phyloP scores from a whole-genome alignment of 108 stramenopile species.

The Cyclotella kingstonii region DNA sequence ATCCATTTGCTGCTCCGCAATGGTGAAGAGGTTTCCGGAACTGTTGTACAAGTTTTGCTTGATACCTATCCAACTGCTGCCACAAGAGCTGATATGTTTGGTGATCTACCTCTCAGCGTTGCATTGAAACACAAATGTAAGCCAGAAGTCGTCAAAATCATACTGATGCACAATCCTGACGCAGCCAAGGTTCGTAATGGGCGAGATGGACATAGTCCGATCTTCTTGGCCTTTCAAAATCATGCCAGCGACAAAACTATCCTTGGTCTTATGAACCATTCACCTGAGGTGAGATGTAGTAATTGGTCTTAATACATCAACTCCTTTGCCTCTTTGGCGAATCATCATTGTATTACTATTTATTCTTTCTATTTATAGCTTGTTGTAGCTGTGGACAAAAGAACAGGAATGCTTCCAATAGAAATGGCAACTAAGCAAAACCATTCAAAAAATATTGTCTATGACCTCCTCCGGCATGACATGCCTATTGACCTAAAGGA shows the following conservation, averaged over 20 bases:
- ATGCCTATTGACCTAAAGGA: slow-evolving; percentile 83
- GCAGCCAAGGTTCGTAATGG: slow-evolving; percentile 48
- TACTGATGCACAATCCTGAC: slow-evolving; percentile 43
- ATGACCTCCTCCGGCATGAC: slow-evolving; percentile 79
- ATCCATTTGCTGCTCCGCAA: slow-evolving; percentile 43
- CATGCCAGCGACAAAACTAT: slow-evolving; percentile 84
- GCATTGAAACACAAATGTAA: slow-evolving; percentile 43
- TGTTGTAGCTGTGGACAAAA: slow-evolving; percentile 72
- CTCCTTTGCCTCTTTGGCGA: background rate
- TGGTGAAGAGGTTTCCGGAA: slow-evolving; percentile 30
- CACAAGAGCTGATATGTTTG: slow-evolving; percentile 44
- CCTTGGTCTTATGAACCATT: slow-evolving; percentile 83
- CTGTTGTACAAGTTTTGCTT: slow-evolving; percentile 43
- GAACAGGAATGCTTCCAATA: slow-evolving; percentile 81
- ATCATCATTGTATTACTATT: background rate
- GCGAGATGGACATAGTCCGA: slow-evolving; percentile 72
- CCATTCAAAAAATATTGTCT: slow-evolving; percentile 84
- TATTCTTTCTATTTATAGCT: slow-evolving; percentile 20
- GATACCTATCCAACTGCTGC: slow-evolving; percentile 42
- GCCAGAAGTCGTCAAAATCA: slow-evolving; percentile 37
- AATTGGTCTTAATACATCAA: background rate
- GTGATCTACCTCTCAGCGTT: slow-evolving; percentile 44
- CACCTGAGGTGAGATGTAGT: slow-evolving; percentile 52
- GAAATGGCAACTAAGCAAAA: slow-evolving; percentile 81
- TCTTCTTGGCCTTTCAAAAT: slow-evolving; percentile 79